A percentile compares a stretch with the other conserved stretches of the same genome.
Evolutionary conservation across 2,329 filamentous ascomycete species (phyloP).

Genomic region (Xylariaceae sp.): DNA sequence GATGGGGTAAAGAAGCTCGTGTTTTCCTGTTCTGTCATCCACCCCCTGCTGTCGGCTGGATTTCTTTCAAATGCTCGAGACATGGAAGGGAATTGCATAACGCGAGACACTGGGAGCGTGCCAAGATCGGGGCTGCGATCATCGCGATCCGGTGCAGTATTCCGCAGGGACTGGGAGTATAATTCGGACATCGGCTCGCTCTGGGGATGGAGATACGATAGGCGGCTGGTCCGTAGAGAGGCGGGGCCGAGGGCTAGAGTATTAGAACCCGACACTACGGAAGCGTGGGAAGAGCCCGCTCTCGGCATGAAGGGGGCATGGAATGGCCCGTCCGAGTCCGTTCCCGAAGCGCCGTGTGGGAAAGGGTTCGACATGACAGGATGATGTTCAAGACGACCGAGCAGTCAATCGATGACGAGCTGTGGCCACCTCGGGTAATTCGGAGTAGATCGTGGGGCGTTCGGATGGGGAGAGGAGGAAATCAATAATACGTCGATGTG

Average conservation of each 20-base stretch:
- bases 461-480: background rate
- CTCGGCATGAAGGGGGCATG: constrained; percentile 31
- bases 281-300: constrained; percentile 38
- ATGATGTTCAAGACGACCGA: constrained; percentile 13
- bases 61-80: constrained; percentile 49
- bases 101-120: constrained; percentile 26
- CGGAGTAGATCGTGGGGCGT: background rate
- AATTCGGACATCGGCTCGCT: constrained; percentile 35
- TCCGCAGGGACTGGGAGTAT: constrained; percentile 27
- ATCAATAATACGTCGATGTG: background rate
- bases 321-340: constrained; percentile 32
- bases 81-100: constrained; percentile 39
- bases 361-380: constrained; percentile 41
- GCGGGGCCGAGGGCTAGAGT: constrained; percentile 23
- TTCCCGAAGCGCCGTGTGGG: constrained; percentile 33
- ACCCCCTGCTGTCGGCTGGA: constrained; percentile 35
- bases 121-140: constrained; percentile 26
- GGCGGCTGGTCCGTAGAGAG: constrained; percentile 36
- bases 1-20: constrained; percentile 72
- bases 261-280: constrained; percentile 37
- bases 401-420: background rate
- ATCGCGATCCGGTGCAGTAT: constrained; percentile 33
- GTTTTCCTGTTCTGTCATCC: constrained; percentile 30
- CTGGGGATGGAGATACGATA: constrained; percentile 50
- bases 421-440: background rate